Evolutionary conservation across 768 basidiomycete species (phyloP).

Genomic region (Multifurca ochricompacta): DNA sequence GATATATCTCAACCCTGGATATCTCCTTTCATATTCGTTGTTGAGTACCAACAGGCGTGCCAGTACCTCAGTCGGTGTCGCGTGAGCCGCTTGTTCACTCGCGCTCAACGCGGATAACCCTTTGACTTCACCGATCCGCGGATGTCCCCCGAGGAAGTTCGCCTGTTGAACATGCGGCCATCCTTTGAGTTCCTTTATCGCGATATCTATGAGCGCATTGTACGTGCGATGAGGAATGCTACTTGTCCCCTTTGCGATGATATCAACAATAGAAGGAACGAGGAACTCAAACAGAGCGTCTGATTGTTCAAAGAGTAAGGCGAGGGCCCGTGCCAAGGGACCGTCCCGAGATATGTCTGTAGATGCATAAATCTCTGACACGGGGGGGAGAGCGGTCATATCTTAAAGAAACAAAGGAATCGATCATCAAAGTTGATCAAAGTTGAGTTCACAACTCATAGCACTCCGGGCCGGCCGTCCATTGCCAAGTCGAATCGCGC

Average conservation of each 20-base stretch:
- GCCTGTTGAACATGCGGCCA: conserved; percentile 49
- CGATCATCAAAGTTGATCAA: neutral
- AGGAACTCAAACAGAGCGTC: conserved; percentile 61
- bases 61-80: conserved; percentile 69
- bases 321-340: conserved; percentile 31
- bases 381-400: conserved; percentile 8
- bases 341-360: conserved; percentile 13
- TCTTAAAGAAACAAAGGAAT: neutral
- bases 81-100: conserved; percentile 60
- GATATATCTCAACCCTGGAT: conserved; percentile 76
- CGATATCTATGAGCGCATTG: conserved; percentile 46
- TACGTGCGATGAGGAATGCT: conserved; percentile 30
- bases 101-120: conserved; percentile 70
- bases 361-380: conserved; percentile 11
- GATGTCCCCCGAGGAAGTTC: conserved; percentile 74
- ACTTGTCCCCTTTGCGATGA: conserved; percentile 26
- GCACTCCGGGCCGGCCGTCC: too few species aligned
- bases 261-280: conserved; percentile 47
- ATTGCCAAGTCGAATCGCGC: too few species aligned
- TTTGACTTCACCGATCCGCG: conserved; percentile 79
- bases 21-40: conserved; percentile 62
- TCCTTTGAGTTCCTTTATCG: conserved; percentile 39
- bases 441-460: too few species aligned
- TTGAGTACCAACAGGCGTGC: conserved; percentile 70
- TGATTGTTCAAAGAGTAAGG: conserved; percentile 34